Evolutionary conservation across 371 early-diverging fungal species (phyloP), one percentile per base, ranked within the genome.

Genomic region (Mucor piriformis): DNA sequence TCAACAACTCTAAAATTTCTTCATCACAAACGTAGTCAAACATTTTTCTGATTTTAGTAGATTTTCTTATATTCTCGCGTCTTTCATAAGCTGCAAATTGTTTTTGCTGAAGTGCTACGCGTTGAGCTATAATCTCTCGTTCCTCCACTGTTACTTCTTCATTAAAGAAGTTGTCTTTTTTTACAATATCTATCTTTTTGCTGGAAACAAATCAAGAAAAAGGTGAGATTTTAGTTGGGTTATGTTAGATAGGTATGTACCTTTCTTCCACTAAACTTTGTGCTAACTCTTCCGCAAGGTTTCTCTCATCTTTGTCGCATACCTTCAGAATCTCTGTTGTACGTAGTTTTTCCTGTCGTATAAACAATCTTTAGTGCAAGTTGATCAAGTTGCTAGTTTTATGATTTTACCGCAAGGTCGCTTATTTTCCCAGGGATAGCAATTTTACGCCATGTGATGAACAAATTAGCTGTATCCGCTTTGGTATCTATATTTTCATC

Each of bases 131-230:
- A 56, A 94, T 89, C 18, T 83, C 86, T 77, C 81, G 83, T 63
- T 95, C 95, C 40, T 86, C 83, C 58, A 89, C 91, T 1, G 94
- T 95, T 24, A 93, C 83, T 61, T 91, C 92, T 58, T 87, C 83
- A 62, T 91, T 89, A 63, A 93, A 94, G 13, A 94, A 86, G 32
- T 87, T 88, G 51, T 90, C 87, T 71, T 92, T 93, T 46, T 92
- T 86, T 27, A 92, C 88, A n/a, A 84, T 88, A 65, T 80, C 87
- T 61, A 94, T 90, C 18, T 81, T 80, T 59, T 91, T 88, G 69
- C 92, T 90, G 62, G 12, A 55, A 18, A 24, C 3, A 48, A 34
- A 63, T 12, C 47, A 23, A 23, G 3, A 48, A 40, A 23, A 3
- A 40, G 24, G 33, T 10, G 33, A 50, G 0, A 18, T 13, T 32